Evolutionary conservation across 2,329 filamentous ascomycete species (phyloP), one percentile per base, ranked within the genome.

Genomic region (Alternaria infectoria): DNA sequence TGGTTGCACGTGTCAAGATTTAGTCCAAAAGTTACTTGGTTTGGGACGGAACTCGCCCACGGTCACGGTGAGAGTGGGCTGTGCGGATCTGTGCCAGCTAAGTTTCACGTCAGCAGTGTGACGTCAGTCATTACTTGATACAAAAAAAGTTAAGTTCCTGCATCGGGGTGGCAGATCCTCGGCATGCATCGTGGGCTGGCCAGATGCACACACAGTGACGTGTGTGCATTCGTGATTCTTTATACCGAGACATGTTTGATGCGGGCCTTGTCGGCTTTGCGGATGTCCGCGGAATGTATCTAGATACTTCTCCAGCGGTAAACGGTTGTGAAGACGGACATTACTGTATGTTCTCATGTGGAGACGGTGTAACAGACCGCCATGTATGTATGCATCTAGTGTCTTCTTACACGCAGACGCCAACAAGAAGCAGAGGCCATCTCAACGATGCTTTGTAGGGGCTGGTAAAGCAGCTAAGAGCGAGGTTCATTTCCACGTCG

Each of bases 51-150:
- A 54, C 43, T 32, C 55, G 17, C 54, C 62, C 65, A 50, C 62
- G 28, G 51, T 44, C 17, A 44, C 36, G 19, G 50, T 28, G 50
- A 57, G 28, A 45, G 26, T 52, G 25, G 49, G 49, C 47, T 32
- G 54, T 54, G 46, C 52, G 30, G 60, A 67, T 40, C 36, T 40
- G 36, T 40, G 62, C 61, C 57, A 54, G 59, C 47, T 62, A 59
- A 63, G 69, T 71, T 69, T 69, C 65, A 68, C 46, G 51, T 44
- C 61, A 52, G 47, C 36, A 51, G 17, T 23, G 23, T 71, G 69
- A 71, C 68, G 68, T 71, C 69, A 71, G 32, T 30, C 44, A 32
- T 30, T 6, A 60, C 57, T 46, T 44, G 17, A 56, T 55, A 47
- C 50, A 64, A 62, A 54, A 63, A 61, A 59, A 61, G 40, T 59